Evolutionary conservation across 371 early-diverging fungal genomes (phyloP).

Genomic region (Zopfochytrium polystomum): DNA sequence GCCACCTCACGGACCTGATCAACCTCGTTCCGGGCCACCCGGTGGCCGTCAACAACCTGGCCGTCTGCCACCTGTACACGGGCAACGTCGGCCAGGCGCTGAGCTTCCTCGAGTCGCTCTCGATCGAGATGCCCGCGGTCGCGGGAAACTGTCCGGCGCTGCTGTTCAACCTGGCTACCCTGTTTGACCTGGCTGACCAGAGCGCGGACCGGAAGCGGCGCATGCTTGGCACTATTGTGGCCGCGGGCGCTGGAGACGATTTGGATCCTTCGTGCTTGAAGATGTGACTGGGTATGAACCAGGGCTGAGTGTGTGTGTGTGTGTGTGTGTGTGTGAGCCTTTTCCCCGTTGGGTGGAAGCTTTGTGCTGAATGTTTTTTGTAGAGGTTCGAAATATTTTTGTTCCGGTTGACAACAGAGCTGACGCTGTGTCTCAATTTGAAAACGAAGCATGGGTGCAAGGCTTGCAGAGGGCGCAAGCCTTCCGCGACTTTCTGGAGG

Average conservation of each 20-base stretch:
- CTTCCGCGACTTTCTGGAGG: too few species aligned
- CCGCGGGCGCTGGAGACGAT: conserved; percentile 33
- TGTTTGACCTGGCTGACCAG: conserved; percentile 43
- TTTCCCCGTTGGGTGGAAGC: too few species aligned
- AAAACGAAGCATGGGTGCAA: too few species aligned
- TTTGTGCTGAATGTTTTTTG: too few species aligned
- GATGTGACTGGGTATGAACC: too few species aligned
- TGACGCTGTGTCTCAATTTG: too few species aligned
- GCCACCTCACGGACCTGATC: conserved; percentile 29
- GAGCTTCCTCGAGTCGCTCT: conserved; percentile 32
- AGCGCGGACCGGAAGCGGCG: conserved; percentile 34
- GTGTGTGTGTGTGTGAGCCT: too few species aligned
- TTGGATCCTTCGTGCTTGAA: conserved; percentile 36
- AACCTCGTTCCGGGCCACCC: conserved; percentile 14
- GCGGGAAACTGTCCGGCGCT: conserved; percentile 26
- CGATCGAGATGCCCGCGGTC: conserved; percentile 23
- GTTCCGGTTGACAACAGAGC: too few species aligned
- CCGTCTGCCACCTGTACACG: conserved; percentile 40
- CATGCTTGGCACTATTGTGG: conserved; percentile 34
- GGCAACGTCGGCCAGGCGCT: conserved; percentile 42
- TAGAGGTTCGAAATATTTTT: too few species aligned
- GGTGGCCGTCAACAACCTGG: conserved; percentile 41
- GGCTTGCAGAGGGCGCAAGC: too few species aligned
- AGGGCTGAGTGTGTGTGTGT: too few species aligned
- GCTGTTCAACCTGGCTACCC: conserved; percentile 38